Base-by-base conservation (phyloP, 768 basidiomycete genomes). In the Boletus rubroflammeus region DNA sequence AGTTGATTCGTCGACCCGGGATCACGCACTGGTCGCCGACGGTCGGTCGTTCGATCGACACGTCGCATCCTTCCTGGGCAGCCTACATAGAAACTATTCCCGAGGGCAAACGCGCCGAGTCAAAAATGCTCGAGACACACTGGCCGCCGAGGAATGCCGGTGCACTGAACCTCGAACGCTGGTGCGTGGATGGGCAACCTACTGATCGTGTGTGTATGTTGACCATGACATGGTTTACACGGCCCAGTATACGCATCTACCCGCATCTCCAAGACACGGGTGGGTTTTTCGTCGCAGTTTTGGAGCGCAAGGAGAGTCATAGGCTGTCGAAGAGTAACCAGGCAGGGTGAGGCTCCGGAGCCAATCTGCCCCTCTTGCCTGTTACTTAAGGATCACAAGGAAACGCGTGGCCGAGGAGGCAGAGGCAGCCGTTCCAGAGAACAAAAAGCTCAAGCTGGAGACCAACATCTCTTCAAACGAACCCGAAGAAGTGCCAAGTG, bases 201-300 rank as follows among this genome's bases (percentile, higher is more conserved):
- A 14, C 25, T 3, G 34, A 46, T 25, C 7, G 25, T 23, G 19
- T 14, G 32, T 15, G 6, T 31, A 15, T 21, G 25, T 23, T 55
- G 38, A 66, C 21, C 41, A 11, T 40, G 19, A 31, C 2, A 17
- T 32, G 38, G 38, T 38, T 28, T 40, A 14, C 47, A 10, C 52
- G 17, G 35, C 14, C 21, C 34, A 97, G 94, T 62, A 73, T 98
- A 69, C 82, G 97, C 36, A 83, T 98, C 58, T 90, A 96, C 66
- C 95, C 97, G 2, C 95, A 98, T 67, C 74, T 97, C 9, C 97
- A 98, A 71, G 90, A 99, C 65, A 92, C 94, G 0, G 97, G 97
- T 3, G 97, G 94, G 0, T 99, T 99, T 73, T 99, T 97, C 66
- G 85, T 99, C n/a, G 93, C 93, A 11, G 88, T 97, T 0, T 70